phyloP scores from a whole-genome alignment of 306 rosid genomes.

The Cucurbita pepo region DNA sequence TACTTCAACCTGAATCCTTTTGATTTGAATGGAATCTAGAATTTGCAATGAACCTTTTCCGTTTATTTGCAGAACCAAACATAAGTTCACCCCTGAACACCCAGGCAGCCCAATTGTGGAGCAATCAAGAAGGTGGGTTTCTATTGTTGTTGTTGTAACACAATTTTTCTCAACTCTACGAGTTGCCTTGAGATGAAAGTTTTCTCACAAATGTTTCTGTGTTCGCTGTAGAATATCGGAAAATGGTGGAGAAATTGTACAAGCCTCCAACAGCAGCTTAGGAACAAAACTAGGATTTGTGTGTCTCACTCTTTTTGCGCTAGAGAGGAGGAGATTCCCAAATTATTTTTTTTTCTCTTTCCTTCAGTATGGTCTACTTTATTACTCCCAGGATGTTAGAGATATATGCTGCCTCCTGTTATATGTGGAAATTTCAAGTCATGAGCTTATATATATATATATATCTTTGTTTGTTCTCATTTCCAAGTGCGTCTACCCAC shows the following conservation, averaged over 20 bases:
- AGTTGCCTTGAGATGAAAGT: not conserved
- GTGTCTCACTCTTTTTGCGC: not conserved
- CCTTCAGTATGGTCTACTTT: not conserved
- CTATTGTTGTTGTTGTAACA: not conserved
- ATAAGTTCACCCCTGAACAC: conserved; percentile 80
- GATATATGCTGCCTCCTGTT: not conserved
- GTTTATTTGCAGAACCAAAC: conserved; percentile 50
- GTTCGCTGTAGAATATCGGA: conserved; percentile 49
- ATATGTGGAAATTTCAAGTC: not conserved
- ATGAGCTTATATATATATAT: not conserved
- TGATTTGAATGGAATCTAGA: not conserved
- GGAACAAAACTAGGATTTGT: not conserved
- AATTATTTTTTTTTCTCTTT: not conserved
- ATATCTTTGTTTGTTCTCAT: not conserved
- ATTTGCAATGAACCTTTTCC: not conserved
- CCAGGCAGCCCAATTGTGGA: conserved; percentile 93
- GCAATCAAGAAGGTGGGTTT: conserved; percentile 74
- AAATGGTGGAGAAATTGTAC: conserved; percentile 86
- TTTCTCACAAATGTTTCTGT: not conserved
- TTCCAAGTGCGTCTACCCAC: not conserved
- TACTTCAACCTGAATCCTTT: not conserved
- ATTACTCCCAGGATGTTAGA: not conserved
- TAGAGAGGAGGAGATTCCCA: not conserved
- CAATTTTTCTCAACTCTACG: not conserved
- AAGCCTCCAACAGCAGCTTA: conserved; percentile 28